A percentile compares a stretch with the other conserved stretches of the same genome.
Evolutionary conservation across 2,329 filamentous ascomycete species (phyloP).

Genomic region (Aaosphaeria arxii): DNA sequence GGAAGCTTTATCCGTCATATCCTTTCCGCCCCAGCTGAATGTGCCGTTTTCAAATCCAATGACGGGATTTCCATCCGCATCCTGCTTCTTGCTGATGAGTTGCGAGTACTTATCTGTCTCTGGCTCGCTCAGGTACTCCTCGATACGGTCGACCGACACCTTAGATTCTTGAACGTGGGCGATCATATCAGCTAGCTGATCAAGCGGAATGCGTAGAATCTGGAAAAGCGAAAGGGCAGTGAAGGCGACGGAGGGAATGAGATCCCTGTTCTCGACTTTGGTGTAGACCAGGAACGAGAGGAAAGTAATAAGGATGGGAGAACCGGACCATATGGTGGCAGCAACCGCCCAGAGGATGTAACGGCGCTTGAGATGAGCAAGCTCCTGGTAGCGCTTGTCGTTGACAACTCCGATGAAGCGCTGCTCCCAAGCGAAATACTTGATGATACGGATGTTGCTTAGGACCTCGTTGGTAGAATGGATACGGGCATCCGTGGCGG

Average conservation of each 20-base stretch:
- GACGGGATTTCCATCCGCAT: constrained; percentile 65
- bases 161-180: constrained; percentile 97
- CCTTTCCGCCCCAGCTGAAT: constrained; percentile 78
- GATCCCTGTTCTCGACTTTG: constrained; percentile 78
- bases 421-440: constrained; percentile 98
- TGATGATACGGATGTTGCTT: constrained; percentile 98
- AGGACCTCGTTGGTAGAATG: constrained; percentile 95
- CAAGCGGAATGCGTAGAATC: constrained; percentile 85
- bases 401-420: constrained; percentile 83
- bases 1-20: constrained; percentile 52
- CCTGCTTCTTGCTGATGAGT: constrained; percentile 66
- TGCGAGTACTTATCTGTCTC: constrained; percentile 96
- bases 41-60: constrained; percentile 85
- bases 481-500: constrained; percentile 91
- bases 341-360: constrained; percentile 91
- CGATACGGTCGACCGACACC: constrained; percentile 93
- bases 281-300: constrained; percentile 95
- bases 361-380: constrained; percentile 73
- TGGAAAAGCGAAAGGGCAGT: constrained; percentile 95
- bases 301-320: constrained; percentile 92
- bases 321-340: constrained; percentile 94
- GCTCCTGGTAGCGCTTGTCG: constrained; percentile 78
- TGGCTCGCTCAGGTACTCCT: constrained; percentile 88
- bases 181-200: constrained; percentile 97
- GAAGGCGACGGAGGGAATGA: constrained; percentile 91